Percentiles rank a stretch among this genome's conserved stretches.
Evolutionary conservation across 768 basidiomycete species (phyloP).

Genomic region (Rhizopogon vinicolor): DNA sequence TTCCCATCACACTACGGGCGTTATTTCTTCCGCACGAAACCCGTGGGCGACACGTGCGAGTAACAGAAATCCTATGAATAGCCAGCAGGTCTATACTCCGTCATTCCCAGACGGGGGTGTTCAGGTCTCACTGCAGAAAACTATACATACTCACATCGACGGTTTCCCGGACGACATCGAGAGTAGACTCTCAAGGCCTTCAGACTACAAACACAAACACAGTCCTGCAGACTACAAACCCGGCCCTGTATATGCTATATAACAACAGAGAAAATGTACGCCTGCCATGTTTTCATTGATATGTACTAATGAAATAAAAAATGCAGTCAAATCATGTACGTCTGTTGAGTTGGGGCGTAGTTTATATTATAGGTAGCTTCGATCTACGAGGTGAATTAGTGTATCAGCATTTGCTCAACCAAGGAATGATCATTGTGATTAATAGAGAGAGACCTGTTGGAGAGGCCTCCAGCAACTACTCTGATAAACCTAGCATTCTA

Average conservation of each 20-base stretch:
- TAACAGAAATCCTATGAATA: background rate
- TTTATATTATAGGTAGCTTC: background rate
- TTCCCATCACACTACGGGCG: background rate
- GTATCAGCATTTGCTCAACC: too few relatives aligned
- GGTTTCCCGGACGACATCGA: background rate
- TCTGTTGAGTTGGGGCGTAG: background rate
- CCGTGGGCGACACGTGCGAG: background rate
- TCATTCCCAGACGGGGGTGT: slow-evolving; percentile 5
- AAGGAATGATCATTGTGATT: too few relatives aligned
- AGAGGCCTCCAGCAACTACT: too few relatives aligned
- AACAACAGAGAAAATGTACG: background rate
- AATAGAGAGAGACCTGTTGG: too few relatives aligned
- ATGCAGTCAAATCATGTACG: background rate
- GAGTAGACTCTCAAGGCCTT: background rate
- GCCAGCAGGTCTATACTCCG: background rate
- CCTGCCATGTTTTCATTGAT: too few relatives aligned
- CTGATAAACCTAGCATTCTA: too few relatives aligned
- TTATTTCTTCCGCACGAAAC: background rate
- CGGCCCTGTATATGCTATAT: background rate
- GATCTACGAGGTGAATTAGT: background rate
- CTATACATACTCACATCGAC: slow-evolving; percentile 6
- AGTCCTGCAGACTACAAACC: background rate
- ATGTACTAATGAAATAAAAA: background rate
- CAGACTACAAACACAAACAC: slow-evolving; percentile 1
- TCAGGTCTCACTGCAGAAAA: slow-evolving; percentile 4